Percentiles rank a stretch among this genome's conserved stretches.
phyloP scores from a whole-genome alignment of 139 green algal species.

The Volvox africanus region DNA sequence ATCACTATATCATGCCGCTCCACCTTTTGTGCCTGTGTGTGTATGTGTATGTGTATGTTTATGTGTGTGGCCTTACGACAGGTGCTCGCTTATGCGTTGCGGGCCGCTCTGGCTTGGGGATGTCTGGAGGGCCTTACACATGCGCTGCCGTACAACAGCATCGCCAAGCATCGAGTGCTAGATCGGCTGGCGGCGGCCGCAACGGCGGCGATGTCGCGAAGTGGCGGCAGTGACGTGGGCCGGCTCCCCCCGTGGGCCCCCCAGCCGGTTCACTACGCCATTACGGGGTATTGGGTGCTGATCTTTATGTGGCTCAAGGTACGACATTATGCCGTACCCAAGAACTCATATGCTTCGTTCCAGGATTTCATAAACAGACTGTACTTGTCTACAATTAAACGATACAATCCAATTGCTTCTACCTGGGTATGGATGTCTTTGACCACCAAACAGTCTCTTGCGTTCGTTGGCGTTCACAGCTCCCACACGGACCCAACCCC shows the following conservation, averaged over 20 bases:
- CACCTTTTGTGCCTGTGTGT: too few species aligned
- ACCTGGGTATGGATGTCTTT: too few species aligned
- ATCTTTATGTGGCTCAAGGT: constrained; percentile 97
- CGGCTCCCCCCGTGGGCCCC: not conserved
- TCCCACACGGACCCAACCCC: too few species aligned
- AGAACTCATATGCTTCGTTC: too few species aligned
- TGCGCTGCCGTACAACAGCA: constrained; percentile 85
- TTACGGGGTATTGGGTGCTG: constrained; percentile 87
- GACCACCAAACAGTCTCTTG: too few species aligned
- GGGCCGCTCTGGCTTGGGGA: constrained; percentile 61
- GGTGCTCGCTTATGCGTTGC: constrained; percentile 68
- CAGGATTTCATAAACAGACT: too few species aligned
- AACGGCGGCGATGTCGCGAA: not conserved
- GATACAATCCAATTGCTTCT: too few species aligned
- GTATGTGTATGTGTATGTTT: too few species aligned
- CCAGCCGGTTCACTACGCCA: constrained; percentile 64
- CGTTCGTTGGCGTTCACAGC: too few species aligned
- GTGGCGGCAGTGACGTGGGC: not conserved
- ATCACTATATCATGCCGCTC: not conserved
- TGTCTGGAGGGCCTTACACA: constrained; percentile 89
- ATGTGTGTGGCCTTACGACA: constrained; percentile 20
- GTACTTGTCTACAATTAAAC: too few species aligned
- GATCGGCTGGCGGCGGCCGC: constrained; percentile 44
- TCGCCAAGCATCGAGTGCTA: constrained; percentile 66
- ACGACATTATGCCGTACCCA: not conserved